Conservation (phyloP, 2,329 filamentous ascomycete species). For the Pestalotiopsis sp. region DNA sequence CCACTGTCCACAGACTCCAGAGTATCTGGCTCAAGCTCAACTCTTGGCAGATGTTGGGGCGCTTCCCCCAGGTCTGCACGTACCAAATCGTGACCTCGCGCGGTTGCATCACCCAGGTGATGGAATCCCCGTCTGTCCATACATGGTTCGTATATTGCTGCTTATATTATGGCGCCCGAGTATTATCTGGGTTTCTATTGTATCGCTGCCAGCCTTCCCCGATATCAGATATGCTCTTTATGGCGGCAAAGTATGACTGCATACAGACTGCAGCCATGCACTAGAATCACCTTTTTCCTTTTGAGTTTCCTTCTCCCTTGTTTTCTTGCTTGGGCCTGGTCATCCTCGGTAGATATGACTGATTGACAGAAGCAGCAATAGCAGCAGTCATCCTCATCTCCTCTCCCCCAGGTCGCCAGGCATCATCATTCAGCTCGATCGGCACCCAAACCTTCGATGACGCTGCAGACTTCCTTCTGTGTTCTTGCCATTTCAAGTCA, state of each 20-base stretch:
- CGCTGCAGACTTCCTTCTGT: neutral
- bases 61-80: neutral
- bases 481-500: neutral
- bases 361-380: neutral
- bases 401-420: neutral
- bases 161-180: neutral
- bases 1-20: neutral
- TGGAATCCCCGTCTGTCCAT: neutral
- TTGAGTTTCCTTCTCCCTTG: too few species aligned
- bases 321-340: neutral
- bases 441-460: neutral
- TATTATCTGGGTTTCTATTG: neutral
- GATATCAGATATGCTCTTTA: neutral
- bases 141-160: neutral
- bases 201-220: neutral
- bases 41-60: neutral
- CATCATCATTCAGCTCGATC: neutral
- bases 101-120: neutral
- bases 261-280: neutral
- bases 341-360: neutral
- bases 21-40: neutral
- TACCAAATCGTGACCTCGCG: neutral
- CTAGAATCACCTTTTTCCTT: neutral
- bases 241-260: neutral
- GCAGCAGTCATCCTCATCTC: neutral